Conservation (phyloP, 2,329 filamentous ascomycete genomes). For the Periconia sp. region DNA sequence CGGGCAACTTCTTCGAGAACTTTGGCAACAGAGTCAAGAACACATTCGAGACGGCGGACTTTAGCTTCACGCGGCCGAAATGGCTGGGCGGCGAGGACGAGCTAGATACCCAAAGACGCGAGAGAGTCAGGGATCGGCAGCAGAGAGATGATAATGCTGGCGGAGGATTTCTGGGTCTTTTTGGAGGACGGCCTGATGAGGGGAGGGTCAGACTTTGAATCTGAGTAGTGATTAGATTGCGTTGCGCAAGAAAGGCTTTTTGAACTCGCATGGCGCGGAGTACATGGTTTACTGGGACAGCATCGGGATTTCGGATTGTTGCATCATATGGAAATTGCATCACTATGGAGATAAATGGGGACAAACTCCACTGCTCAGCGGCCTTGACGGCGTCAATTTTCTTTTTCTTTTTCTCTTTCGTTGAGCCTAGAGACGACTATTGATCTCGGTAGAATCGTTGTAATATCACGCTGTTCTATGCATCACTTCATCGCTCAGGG, state of each 20-base stretch:
- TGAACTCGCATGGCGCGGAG: conserved; percentile 1
- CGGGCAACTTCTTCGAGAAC: conserved; percentile 83
- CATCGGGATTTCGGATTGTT: too few species aligned
- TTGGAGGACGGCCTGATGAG: conserved; percentile 41
- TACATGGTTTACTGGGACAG: too few species aligned
- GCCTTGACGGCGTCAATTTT: too few species aligned
- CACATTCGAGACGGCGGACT: conserved; percentile 77
- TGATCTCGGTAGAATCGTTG: too few species aligned
- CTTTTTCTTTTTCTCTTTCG: too few species aligned
- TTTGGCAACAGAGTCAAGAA: conserved; percentile 88
- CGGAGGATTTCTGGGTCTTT: conserved; percentile 34
- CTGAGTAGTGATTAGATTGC: neutral
- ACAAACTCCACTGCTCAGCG: too few species aligned
- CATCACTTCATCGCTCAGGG: too few species aligned
- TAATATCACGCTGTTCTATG: too few species aligned
- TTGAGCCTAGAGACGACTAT: too few species aligned
- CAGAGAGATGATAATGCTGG: conserved; percentile 14
- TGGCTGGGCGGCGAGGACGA: conserved; percentile 73
- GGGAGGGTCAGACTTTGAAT: conserved; percentile 38
- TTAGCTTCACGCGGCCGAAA: conserved; percentile 66
- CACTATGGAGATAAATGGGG: too few species aligned
- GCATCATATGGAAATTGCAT: too few species aligned
- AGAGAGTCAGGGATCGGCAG: conserved; percentile 2
- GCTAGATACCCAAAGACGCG: neutral
- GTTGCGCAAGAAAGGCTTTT: too few species aligned